A percentile compares a stretch with the other conserved stretches of the same genome.
Conservation (phyloP, 2,329 filamentous ascomycete genomes). For the Epichloe sylvatica region DNA sequence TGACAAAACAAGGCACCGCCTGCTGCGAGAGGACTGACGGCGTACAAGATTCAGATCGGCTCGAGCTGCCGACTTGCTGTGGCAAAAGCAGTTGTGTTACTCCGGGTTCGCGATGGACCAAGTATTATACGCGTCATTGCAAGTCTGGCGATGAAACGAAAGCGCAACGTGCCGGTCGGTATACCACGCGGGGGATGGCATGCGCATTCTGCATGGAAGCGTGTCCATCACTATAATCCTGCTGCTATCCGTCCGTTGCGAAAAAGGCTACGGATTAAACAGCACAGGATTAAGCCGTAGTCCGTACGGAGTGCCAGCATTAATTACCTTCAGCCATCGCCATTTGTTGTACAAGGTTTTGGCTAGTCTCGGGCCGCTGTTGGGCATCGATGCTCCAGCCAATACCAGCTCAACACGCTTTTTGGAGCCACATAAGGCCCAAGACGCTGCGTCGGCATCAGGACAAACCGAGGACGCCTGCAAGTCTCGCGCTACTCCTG, state of each 20-base stretch:
- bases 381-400: conserved; percentile 26
- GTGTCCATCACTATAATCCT: not conserved
- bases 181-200: not conserved
- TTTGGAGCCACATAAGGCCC: not conserved
- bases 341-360: conserved; percentile 2
- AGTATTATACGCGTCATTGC: too few relatives aligned
- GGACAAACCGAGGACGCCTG: not conserved
- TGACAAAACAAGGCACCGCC: not conserved
- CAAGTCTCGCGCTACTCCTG: not conserved
- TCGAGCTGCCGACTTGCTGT: conserved; percentile 2
- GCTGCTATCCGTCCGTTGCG: not conserved
- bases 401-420: conserved; percentile 23
- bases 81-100: not conserved
- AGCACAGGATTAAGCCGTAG: not conserved
- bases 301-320: too few relatives aligned
- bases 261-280: not conserved
- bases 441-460: not conserved
- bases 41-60: conserved; percentile 2
- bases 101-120: too few relatives aligned
- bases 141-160: not conserved
- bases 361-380: conserved; percentile 13
- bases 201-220: not conserved
- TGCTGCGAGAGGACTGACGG: conserved; percentile 1
- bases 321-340: not conserved
- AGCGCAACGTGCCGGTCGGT: not conserved